A percentile compares a stretch with the other conserved stretches of the same genome.
Evolutionary conservation across 2,329 filamentous ascomycete genomes (phyloP).

Genomic region (Fusarium secorum): DNA sequence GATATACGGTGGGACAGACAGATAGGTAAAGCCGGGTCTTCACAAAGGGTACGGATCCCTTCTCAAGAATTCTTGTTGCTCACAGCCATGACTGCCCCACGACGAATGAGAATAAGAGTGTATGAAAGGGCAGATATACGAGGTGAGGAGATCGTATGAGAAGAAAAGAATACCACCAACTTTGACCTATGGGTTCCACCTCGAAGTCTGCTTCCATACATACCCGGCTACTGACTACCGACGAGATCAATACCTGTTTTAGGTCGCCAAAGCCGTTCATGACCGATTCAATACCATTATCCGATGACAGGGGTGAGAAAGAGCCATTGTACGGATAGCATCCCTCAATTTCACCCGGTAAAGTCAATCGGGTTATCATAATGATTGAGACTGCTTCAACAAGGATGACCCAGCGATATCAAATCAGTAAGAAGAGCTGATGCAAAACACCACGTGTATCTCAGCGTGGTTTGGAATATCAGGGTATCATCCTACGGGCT

Average conservation of each 20-base stretch:
- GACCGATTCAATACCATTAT: not conserved
- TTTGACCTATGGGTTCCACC: not conserved
- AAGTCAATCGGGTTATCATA: constrained; percentile 3
- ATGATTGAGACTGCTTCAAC: not conserved
- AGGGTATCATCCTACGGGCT: not conserved
- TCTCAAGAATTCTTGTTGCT: not conserved
- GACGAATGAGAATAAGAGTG: not conserved
- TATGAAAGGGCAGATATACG: not conserved
- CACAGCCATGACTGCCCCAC: not conserved
- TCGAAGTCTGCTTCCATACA: not conserved
- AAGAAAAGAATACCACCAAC: not conserved
- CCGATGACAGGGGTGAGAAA: not conserved
- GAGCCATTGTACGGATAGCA: not conserved
- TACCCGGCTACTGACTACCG: not conserved
- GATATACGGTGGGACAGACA: not conserved
- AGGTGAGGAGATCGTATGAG: not conserved
- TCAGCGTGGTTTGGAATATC: not conserved
- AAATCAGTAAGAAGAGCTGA: not conserved
- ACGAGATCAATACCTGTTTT: not conserved
- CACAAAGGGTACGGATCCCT: not conserved
- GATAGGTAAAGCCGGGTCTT: not conserved
- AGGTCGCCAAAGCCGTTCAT: not conserved
- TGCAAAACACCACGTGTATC: not conserved
- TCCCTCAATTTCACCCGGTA: not conserved
- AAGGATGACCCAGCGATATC: not conserved